phyloP scores from a whole-genome alignment of 257 asterid species.

The Anisodus acutangulus region DNA sequence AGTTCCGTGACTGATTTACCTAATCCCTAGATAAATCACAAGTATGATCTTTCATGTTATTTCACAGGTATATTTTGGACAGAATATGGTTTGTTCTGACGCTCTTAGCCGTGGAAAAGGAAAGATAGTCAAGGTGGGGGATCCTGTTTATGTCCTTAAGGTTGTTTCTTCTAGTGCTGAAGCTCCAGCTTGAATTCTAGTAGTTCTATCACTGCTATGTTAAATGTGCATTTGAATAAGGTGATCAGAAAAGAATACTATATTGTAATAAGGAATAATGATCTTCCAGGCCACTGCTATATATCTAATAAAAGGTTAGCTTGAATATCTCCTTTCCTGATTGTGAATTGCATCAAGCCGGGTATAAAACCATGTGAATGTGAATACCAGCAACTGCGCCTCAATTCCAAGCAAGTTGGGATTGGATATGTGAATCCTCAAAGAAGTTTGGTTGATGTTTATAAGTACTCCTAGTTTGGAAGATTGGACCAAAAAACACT shows the following conservation, averaged over 20 bases:
- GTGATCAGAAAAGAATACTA: background rate
- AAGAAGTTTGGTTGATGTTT: too few species aligned
- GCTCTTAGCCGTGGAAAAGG: conserved; percentile 36
- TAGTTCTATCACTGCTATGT: conserved; percentile 7
- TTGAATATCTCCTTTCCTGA: background rate
- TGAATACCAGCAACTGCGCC: background rate
- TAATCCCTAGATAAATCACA: background rate
- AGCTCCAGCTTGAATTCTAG: conserved; percentile 36
- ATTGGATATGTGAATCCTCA: background rate
- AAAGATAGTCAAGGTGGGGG: conserved; percentile 46
- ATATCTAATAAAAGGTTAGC: conserved; percentile 3
- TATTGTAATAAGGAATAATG: background rate
- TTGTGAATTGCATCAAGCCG: background rate
- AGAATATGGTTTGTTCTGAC: conserved; percentile 53
- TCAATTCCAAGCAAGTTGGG: conserved; percentile 10
- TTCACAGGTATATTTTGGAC: conserved; percentile 61
- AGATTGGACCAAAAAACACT: too few species aligned
- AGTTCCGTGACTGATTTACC: background rate
- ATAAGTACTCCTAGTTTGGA: too few species aligned
- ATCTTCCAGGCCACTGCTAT: background rate
- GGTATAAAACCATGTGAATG: background rate
- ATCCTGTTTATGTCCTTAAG: conserved; percentile 44
- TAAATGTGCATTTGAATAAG: background rate
- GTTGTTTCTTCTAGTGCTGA: conserved; percentile 44
- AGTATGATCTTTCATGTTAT: conserved; percentile 11